These are phyloP conservation scores for Daldinia concentrica DNA, from an alignment of 495 filamentous ascomycete species.

Conservation along the genomic window DNA sequence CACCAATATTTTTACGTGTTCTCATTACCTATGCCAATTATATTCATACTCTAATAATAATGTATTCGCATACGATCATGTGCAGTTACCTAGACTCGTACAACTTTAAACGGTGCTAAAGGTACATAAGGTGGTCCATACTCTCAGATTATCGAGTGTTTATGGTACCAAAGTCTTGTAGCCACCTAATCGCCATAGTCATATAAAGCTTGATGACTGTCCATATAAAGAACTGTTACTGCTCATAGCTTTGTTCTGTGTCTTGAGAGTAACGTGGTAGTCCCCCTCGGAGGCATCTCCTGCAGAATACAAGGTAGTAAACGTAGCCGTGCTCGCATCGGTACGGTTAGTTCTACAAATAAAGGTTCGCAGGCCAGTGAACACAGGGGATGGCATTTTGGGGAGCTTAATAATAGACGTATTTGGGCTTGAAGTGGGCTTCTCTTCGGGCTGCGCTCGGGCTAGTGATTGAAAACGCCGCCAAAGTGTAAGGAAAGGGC, in stretches of 20 bases:
- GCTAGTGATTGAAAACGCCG: background rate
- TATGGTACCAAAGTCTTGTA: too few species aligned
- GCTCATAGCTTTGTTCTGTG: background rate
- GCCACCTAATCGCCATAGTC: too few species aligned
- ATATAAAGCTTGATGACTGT: too few species aligned
- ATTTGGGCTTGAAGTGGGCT: background rate
- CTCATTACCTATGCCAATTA: too few species aligned
- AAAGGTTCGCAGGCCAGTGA: slow-evolving; percentile 9
- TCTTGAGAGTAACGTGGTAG: slow-evolving; percentile 13
- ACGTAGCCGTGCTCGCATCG: background rate
- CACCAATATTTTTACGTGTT: too few species aligned
- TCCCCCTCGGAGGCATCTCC: background rate
- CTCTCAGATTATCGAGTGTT: too few species aligned
- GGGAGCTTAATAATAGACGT: background rate
- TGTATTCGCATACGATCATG: too few species aligned
- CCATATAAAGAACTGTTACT: background rate
- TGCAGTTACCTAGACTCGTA: too few species aligned
- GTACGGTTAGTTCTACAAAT: slow-evolving; percentile 8
- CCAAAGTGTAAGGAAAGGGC: background rate
- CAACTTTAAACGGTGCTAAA: too few species aligned
- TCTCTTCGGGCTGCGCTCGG: background rate
- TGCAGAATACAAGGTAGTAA: slow-evolving; percentile 9
- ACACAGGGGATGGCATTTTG: slow-evolving; percentile 3
- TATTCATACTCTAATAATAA: too few species aligned
- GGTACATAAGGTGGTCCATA: too few species aligned